Conservation (phyloP, 495 filamentous ascomycete species). For the Chaetomium tenue region DNA sequence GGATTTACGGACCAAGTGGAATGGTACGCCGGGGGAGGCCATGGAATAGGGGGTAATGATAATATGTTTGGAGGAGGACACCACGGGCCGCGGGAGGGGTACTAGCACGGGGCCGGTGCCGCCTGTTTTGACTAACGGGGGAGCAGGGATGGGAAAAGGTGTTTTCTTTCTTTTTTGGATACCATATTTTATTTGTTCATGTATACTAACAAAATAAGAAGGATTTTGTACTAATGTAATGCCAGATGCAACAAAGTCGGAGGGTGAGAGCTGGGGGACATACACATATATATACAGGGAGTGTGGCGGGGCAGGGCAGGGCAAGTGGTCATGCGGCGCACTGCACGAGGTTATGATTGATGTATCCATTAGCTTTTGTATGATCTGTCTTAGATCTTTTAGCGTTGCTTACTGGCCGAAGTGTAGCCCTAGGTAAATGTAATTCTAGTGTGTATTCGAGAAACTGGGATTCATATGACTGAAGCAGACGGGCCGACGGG, state of each 20-base stretch:
- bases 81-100: conserved; percentile 25
- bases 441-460: conserved; percentile 11
- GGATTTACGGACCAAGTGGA: conserved; percentile 16
- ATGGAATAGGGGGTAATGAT: conserved; percentile 18
- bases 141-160: background rate
- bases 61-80: conserved; percentile 27
- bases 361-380: conserved; percentile 13
- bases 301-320: background rate
- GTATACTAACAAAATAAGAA: conserved; percentile 21
- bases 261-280: background rate
- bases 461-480: background rate
- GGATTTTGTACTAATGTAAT: conserved; percentile 26
- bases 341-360: conserved; percentile 19
- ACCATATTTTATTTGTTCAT: background rate
- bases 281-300: background rate
- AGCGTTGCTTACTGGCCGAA: background rate
- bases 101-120: background rate
- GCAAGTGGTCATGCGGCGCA: conserved; percentile 16
- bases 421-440: conserved; percentile 1
- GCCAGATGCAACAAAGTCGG: background rate
- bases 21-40: conserved; percentile 19
- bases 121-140: background rate
- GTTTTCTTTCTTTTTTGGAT: conserved; percentile 14
- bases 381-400: conserved; percentile 2
- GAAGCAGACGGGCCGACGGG: no score